Evolutionary conservation across 176 grass and related monocot species (phyloP).

Genomic region (Bolboschoenus planiculmis): DNA sequence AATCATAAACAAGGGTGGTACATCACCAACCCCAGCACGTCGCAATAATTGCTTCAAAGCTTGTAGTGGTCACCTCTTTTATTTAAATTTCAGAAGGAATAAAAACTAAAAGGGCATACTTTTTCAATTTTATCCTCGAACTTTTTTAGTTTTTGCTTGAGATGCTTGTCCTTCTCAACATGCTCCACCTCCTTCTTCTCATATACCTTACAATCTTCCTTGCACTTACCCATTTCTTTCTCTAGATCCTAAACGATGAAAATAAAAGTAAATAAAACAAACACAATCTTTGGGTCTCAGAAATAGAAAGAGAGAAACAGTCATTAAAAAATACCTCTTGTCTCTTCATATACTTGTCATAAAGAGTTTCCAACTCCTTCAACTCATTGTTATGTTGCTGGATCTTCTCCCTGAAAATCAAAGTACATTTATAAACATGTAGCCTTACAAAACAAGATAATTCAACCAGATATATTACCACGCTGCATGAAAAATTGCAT

Average conservation of each 20-base stretch:
- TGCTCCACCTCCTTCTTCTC: constrained; percentile 83
- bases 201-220: constrained; percentile 90
- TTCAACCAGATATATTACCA: not conserved
- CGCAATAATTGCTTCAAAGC: not conserved
- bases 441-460: not conserved
- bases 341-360: constrained; percentile 71
- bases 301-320: constrained; percentile 1
- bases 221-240: constrained; percentile 70
- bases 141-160: constrained; percentile 87
- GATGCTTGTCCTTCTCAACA: constrained; percentile 83
- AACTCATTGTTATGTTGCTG: constrained; percentile 45
- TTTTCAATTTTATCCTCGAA: constrained; percentile 77
- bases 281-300: constrained; percentile 9
- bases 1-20: not conserved
- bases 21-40: not conserved
- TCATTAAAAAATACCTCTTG: constrained; percentile 63
- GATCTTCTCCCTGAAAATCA: constrained; percentile 62
- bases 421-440: not conserved
- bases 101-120: constrained; percentile 36
- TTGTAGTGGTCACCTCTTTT: not conserved
- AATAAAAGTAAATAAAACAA: constrained; percentile 14
- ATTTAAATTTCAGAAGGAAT: not conserved
- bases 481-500: not conserved
- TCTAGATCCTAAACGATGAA: constrained; percentile 59
- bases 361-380: constrained; percentile 58